Conservation (phyloP, 2,329 filamentous ascomycete species). For the Chaetothyriales sp. region DNA sequence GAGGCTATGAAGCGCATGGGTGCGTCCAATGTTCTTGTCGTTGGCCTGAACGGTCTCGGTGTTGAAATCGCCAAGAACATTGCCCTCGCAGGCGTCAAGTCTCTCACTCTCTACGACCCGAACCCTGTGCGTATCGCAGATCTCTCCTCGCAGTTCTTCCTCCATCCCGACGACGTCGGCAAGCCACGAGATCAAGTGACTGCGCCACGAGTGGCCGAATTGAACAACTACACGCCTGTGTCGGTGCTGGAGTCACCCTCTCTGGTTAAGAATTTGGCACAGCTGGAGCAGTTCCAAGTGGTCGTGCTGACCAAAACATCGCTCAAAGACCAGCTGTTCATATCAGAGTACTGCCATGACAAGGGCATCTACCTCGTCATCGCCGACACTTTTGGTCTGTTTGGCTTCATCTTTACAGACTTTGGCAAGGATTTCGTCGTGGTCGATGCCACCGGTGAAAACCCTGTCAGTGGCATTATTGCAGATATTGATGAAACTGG, state of each 20-base stretch:
- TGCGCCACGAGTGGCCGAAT: conserved; percentile 74
- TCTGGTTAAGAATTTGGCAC: conserved; percentile 58
- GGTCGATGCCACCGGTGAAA: conserved; percentile 80
- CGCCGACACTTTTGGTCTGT: conserved; percentile 81
- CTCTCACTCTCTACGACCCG: conserved; percentile 82
- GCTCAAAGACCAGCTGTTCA: conserved; percentile 62
- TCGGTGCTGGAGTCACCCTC: conserved; percentile 51
- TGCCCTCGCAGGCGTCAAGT: conserved; percentile 94
- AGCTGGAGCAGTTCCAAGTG: conserved; percentile 82
- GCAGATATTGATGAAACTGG: conserved; percentile 81
- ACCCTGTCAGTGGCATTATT: conserved; percentile 71
- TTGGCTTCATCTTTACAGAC: conserved; percentile 92
- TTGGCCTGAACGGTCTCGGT: conserved; percentile 83
- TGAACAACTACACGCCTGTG: conserved; percentile 93
- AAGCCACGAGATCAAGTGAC: conserved; percentile 80
- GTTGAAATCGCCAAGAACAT: conserved; percentile 99
- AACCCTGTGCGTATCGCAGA: conserved; percentile 70
- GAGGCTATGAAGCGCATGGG: conserved; percentile 98
- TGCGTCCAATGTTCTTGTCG: conserved; percentile 82
- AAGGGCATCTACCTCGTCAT: conserved; percentile 85
- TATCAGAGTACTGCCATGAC: conserved; percentile 85
- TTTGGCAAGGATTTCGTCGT: conserved; percentile 90
- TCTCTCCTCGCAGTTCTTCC: conserved; percentile 94
- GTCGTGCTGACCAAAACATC: conserved; percentile 79
- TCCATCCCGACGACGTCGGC: conserved; percentile 72